Evolutionary conservation across 306 rosid genomes (phyloP).

Genomic region (Trifolium repens): DNA sequence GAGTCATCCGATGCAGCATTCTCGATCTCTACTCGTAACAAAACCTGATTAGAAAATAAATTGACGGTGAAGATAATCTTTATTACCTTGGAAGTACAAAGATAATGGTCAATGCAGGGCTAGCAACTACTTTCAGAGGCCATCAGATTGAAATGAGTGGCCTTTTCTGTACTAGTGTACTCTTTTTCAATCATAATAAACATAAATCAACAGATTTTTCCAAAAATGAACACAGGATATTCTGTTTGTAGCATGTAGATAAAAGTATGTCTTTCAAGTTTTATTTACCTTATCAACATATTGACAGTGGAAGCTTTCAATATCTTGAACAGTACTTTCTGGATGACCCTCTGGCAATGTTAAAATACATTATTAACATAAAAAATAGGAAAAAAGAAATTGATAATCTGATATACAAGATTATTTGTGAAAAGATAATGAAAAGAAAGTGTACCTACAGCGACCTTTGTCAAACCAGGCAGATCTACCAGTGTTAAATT

Average conservation of each 20-base stretch:
- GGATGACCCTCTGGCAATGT: slow-evolving; percentile 72
- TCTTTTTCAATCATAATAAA: slow-evolving; percentile 16
- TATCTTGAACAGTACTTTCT: slow-evolving; percentile 72
- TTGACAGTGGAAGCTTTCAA: slow-evolving; percentile 70
- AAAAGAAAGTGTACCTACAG: no score
- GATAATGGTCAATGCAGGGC: no score
- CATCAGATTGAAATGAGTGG: slow-evolving; percentile 19
- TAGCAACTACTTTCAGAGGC: no score
- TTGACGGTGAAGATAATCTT: no score
- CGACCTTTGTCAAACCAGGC: not conserved
- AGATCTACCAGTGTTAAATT: slow-evolving; percentile 66
- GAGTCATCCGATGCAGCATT: no score
- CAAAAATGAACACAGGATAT: not conserved
- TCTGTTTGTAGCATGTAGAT: slow-evolving; percentile 24
- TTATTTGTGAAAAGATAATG: slow-evolving; percentile 7
- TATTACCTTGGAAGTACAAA: no score
- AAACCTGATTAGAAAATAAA: no score
- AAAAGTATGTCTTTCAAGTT: slow-evolving; percentile 11
- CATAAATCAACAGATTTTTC: not conserved
- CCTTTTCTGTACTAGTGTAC: slow-evolving; percentile 9
- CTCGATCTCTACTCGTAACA: no score
- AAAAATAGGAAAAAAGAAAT: slow-evolving; percentile 30
- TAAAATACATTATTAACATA: slow-evolving; percentile 10
- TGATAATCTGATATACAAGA: slow-evolving; percentile 17
- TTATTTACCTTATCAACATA: slow-evolving; percentile 70